Evolutionary conservation across 2,329 filamentous ascomycete genomes (phyloP), one percentile per base, ranked within the genome.

Genomic region (Colletotrichum musicola): DNA sequence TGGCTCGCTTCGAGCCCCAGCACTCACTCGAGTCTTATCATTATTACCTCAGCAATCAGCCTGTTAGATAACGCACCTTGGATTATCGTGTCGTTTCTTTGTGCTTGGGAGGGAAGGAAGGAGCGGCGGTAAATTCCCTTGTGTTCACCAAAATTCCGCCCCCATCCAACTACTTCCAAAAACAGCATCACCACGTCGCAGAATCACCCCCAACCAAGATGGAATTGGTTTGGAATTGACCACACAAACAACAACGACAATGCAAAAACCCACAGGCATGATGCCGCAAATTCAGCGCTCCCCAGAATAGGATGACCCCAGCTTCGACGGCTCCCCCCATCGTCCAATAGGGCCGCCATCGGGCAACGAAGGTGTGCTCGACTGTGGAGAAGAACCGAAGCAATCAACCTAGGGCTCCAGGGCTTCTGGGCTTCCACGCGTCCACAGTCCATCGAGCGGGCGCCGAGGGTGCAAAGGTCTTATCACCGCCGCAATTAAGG

Each of bases 291-390:
- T 35, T 44, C 40, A 56, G 9, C 16, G 60, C 30, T 47, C 16
- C 25, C 20, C 27, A 30, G 51, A 53, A 58, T 35, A 53, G 49
- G 51, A 51, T 13, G 20, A 66, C 20, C 67, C 67, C 40, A 14
- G 67, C 30, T 44, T 55, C 42, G 44, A 16, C 12, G n/a, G 16
- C 4, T 20, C 13, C 25, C 22, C 18, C 27, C 22, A 51, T 42
- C 40, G 63, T 50, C 62, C 63, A 69, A 53, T 69, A 67, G 56
- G 66, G 63, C 66, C 49, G 62, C 56, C 57, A 67, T 69, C 38
- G 62, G 66, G 66, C 63, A 67, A 44, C 50, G 35, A 69, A 30
- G 38, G 56, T 40, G 10, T 20, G 16, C 49, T 60, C 18, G 35
- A 6, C 7, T 16, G 64, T 69, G 63, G 67, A 58, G 62, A 57